These are phyloP conservation scores for Thalia dealbata DNA, from an alignment of 176 grass and related monocot species.

Conservation along the genomic window DNA sequence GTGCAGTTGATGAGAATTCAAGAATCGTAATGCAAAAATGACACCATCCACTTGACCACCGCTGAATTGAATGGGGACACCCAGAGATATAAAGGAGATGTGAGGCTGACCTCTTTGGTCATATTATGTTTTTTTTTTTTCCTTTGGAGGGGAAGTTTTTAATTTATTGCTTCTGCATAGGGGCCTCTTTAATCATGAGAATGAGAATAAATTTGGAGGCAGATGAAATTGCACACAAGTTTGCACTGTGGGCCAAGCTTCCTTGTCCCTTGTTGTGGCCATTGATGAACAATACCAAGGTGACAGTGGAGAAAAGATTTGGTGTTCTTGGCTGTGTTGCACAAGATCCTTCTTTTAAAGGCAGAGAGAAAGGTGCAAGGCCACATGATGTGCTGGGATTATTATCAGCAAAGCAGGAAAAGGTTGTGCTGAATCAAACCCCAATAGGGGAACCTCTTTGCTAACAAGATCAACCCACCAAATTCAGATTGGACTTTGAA, in stretches of 20 bases:
- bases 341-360: not conserved
- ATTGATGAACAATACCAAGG: not conserved
- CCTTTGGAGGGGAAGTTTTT: too few relatives aligned
- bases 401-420: not conserved
- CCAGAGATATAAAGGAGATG: not conserved
- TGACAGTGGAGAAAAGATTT: not conserved
- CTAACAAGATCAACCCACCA: too few relatives aligned
- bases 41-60: not conserved
- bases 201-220: not conserved
- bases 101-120: not conserved
- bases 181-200: not conserved
- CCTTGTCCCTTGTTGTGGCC: too few relatives aligned
- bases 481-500: too few relatives aligned
- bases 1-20: not conserved
- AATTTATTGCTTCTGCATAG: not conserved
- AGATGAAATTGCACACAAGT: not conserved
- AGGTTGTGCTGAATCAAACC: not conserved
- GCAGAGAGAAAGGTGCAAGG: not conserved
- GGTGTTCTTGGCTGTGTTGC: not conserved
- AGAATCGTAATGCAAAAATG: not conserved
- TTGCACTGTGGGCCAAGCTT: not conserved
- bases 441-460: not conserved
- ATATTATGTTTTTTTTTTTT: not conserved
- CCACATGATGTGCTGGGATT: not conserved
- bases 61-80: not conserved